These are phyloP conservation scores for Teratosphaeria destructans DNA, from an alignment of 2,329 filamentous ascomycete genomes.

Conservation along the genomic window DNA sequence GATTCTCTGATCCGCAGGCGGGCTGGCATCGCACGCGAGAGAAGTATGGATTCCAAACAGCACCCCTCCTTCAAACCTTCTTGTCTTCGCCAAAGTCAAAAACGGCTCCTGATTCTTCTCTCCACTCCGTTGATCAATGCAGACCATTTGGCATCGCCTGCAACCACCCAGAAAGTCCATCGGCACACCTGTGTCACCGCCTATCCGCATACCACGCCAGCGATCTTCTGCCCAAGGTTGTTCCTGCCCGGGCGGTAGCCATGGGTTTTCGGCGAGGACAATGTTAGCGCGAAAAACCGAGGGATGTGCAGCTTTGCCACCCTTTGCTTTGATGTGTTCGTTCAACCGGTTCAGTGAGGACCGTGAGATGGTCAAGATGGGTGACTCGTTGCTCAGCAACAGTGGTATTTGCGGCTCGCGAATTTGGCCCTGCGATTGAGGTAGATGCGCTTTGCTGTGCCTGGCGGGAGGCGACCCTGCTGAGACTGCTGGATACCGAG, in stretches of 20 bases:
- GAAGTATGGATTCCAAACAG: conserved; percentile 73
- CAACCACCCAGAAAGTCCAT: conserved; percentile 74
- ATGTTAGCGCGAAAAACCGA: conserved; percentile 85
- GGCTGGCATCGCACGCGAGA: conserved; percentile 2
- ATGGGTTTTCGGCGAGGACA: conserved; percentile 49
- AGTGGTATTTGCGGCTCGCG: conserved; percentile 45
- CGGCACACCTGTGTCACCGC: conserved; percentile 34
- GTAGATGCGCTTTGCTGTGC: conserved; percentile 60
- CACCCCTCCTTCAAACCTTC: conserved; percentile 72
- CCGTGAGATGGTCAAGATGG: conserved; percentile 73
- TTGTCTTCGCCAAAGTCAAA: conserved; percentile 75
- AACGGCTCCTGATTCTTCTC: conserved; percentile 76
- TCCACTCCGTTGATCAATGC: conserved; percentile 75
- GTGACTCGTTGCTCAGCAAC: conserved; percentile 83
- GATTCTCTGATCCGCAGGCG: not conserved
- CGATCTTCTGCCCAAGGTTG: conserved; percentile 68
- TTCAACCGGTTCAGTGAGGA: conserved; percentile 75
- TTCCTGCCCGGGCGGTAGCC: conserved; percentile 34
- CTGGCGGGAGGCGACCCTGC: conserved; percentile 51
- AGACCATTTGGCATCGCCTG: conserved; percentile 90
- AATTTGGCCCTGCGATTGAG: conserved; percentile 25
- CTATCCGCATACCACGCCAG: conserved; percentile 62
- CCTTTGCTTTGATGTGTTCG: conserved; percentile 52
- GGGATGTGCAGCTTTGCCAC: conserved; percentile 55
- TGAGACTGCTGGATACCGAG: conserved; percentile 59